Base-by-base conservation (phyloP, 129 eudicot genomes). In the Ambrosia artemisiifolia region DNA sequence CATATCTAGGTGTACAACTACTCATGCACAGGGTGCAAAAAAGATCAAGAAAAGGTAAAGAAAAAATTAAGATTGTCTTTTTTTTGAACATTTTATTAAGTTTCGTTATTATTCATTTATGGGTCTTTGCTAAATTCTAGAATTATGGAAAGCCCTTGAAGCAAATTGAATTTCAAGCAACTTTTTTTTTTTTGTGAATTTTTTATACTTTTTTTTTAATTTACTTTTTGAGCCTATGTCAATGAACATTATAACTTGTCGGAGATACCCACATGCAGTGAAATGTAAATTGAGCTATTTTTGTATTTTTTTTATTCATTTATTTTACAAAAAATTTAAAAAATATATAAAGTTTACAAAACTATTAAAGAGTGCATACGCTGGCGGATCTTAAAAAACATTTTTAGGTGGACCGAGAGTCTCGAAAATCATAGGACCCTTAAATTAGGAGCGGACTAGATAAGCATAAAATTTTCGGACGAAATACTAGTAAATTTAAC, bases 21-120 rank as follows among this genome's bases (percentile, higher is more conserved):
- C 80, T 63, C 76, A 69, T 54, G 68, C 83, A 67, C 91, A 80
- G 64, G 77, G 75, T 61, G 77, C 91, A 36, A 79, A 87, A 38
- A 84, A 89, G 82, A 75, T 94, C 82, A 94, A 90, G 82, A 84
- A 81, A 84, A 94, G 99, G 99, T 94, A 67, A 43, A 72, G 49
- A 35, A 7, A 14, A 55, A 7, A 28, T 24, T 13, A 18, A 28
- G 55, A 6, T 19, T 48, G 16, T 32, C 32, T 38, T 43, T 63
- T 38, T 50, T 69, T 48, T 71, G 3, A 3, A 36, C n/a, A 28
- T 32, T 16, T 11, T 11, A 9, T 32, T 16, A 0, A 16, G 48
- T 40, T 67, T 56, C 30, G 9, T 46, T 10, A 12, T 38, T 42
- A 66, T 44, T 32, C 36, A 62, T 50, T 70, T 38, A 9, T 70